phyloP scores from a whole-genome alignment of 495 filamentous ascomycete genomes.

The Pyrenula massariospora region DNA sequence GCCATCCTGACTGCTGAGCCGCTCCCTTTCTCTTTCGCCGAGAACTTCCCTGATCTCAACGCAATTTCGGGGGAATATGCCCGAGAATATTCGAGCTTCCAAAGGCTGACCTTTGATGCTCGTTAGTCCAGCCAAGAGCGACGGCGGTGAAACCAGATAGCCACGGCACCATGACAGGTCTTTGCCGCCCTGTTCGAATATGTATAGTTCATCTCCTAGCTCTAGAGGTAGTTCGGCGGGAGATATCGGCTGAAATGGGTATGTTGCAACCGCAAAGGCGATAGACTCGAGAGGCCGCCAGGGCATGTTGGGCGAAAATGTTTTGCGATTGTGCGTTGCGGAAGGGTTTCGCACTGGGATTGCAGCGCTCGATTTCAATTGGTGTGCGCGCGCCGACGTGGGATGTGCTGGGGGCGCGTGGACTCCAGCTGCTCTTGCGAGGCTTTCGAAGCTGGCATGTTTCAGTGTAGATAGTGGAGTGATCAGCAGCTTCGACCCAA shows the following conservation, averaged over 20 bases:
- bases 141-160: constrained; percentile 89
- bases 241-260: constrained; percentile 77
- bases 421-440: not conserved
- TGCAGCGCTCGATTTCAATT: not conserved
- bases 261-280: constrained; percentile 90
- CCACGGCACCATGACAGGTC: constrained; percentile 88
- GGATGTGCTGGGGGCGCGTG: not conserved
- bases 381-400: not conserved
- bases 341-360: too few species aligned
- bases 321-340: too few species aligned
- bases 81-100: constrained; percentile 90
- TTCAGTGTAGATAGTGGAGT: not conserved
- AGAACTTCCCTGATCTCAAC: constrained; percentile 75
- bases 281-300: constrained; percentile 95
- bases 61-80: constrained; percentile 88
- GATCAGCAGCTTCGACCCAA: too few species aligned
- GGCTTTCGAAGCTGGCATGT: not conserved
- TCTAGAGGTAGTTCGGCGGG: constrained; percentile 93
- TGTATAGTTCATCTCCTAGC: constrained; percentile 95
- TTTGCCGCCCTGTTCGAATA: constrained; percentile 85
- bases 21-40: constrained; percentile 40
- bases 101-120: constrained; percentile 85
- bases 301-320: too few species aligned
- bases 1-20: constrained; percentile 18
- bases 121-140: constrained; percentile 82